phyloP scores from a whole-genome alignment of 495 filamentous ascomycete genomes.

The Parathielavia appendiculata region DNA sequence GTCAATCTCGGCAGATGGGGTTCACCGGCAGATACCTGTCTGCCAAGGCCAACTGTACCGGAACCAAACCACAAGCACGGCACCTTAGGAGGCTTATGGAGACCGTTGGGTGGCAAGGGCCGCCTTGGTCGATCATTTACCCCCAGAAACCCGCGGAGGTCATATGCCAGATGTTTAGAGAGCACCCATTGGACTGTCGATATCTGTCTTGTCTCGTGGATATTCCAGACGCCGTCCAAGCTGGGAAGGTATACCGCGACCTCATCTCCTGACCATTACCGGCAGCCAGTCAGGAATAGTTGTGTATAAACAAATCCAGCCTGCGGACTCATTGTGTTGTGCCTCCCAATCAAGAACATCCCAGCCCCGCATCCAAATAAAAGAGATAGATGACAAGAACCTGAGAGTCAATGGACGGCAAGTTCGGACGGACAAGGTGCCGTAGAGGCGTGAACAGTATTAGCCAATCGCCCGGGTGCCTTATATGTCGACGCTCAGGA shows the following conservation, averaged over 20 bases:
- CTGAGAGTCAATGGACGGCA: background rate
- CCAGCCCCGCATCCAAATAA: conserved; percentile 6
- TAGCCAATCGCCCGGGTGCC: background rate
- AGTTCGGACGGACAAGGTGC: background rate
- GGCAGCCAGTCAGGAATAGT: background rate
- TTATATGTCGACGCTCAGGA: conserved; percentile 1
- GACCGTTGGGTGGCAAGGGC: background rate
- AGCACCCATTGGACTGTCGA: background rate
- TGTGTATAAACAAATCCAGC: conserved; percentile 1
- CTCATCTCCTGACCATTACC: conserved; percentile 3
- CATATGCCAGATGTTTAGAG: background rate
- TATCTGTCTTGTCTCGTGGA: background rate
- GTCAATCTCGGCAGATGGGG: conserved; percentile 14
- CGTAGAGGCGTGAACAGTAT: no score
- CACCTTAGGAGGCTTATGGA: background rate
- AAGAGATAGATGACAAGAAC: background rate
- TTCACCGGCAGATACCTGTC: conserved; percentile 2
- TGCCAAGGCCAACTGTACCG: background rate
- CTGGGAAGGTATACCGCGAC: background rate
- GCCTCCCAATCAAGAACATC: background rate
- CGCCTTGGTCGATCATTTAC: background rate
- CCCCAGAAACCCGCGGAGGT: background rate
- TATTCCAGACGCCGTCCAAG: background rate
- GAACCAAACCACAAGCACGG: background rate
- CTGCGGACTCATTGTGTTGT: background rate